Evolutionary conservation across 148 eudicot species (phyloP).

Genomic region (Hydrangea macrophylla): DNA sequence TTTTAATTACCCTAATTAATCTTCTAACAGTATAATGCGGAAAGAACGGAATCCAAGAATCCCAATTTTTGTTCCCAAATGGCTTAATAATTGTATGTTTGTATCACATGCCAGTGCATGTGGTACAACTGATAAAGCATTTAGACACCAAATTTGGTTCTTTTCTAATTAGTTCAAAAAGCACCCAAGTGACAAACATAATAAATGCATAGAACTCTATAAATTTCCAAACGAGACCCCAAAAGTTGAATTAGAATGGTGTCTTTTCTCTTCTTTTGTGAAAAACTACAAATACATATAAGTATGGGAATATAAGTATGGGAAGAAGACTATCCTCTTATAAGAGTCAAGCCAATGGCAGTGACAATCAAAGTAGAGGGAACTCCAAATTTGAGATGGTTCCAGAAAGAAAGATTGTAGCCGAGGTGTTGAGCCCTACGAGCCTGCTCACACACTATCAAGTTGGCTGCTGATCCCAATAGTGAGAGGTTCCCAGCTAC

Average conservation of each 20-base stretch:
- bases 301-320: background rate
- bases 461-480: conserved; percentile 89
- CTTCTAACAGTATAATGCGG: too few relatives aligned
- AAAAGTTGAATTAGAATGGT: background rate
- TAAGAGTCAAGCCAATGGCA: conserved; percentile 68
- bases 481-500: conserved; percentile 87
- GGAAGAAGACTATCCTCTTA: conserved; percentile 36
- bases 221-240: too few relatives aligned
- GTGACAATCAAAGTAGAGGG: conserved; percentile 87
- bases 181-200: too few relatives aligned
- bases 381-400: conserved; percentile 81
- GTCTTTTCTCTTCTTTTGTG: background rate
- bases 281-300: background rate
- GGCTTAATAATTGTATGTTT: too few relatives aligned
- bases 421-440: conserved; percentile 57
- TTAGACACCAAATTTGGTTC: too few relatives aligned
- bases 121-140: too few relatives aligned
- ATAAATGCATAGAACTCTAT: too few relatives aligned
- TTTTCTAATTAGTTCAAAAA: too few relatives aligned
- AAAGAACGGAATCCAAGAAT: too few relatives aligned
- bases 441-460: conserved; percentile 96
- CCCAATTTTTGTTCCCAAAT: too few relatives aligned
- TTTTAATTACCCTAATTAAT: too few relatives aligned
- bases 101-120: too few relatives aligned
- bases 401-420: conserved; percentile 76